phyloP scores from a whole-genome alignment of 805 yeast genomes.

The Pichia eremophila region DNA sequence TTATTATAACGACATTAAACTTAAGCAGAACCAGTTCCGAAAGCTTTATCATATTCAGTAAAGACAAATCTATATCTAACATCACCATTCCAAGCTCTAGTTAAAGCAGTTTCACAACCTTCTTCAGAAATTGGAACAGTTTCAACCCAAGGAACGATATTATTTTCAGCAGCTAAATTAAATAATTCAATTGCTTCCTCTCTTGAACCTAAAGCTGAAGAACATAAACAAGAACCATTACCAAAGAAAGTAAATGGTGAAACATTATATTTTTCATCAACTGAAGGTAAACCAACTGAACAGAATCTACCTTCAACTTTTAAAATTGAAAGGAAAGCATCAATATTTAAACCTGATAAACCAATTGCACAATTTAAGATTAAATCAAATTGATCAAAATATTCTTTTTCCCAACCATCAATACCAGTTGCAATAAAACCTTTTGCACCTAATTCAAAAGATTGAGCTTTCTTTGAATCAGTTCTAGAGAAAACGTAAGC shows the following conservation, averaged over 20 bases:
- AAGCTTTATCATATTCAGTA: slow-evolving; percentile 39
- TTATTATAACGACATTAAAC: neutral
- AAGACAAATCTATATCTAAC: slow-evolving; percentile 44
- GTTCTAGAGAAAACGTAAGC: slow-evolving; percentile 35
- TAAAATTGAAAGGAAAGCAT: slow-evolving; percentile 27
- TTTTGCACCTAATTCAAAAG: slow-evolving; percentile 32
- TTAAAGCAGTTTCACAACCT: slow-evolving; percentile 33
- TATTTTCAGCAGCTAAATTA: slow-evolving; percentile 35
- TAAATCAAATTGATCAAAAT: slow-evolving; percentile 29
- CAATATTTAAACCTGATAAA: slow-evolving; percentile 27
- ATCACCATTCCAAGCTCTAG: slow-evolving; percentile 38
- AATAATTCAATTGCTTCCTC: slow-evolving; percentile 37
- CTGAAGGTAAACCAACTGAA: slow-evolving; percentile 40
- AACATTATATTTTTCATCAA: slow-evolving; percentile 32
- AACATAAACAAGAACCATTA: slow-evolving; percentile 35
- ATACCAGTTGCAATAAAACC: slow-evolving; percentile 38
- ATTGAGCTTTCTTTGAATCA: slow-evolving; percentile 31
- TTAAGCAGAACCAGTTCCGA: slow-evolving; percentile 21
- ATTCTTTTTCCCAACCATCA: slow-evolving; percentile 31
- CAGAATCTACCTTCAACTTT: slow-evolving; percentile 33
- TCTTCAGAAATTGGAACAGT: slow-evolving; percentile 37
- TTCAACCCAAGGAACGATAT: slow-evolving; percentile 42
- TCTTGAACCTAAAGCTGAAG: slow-evolving; percentile 41
- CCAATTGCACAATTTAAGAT: slow-evolving; percentile 36
- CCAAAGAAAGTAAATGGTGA: slow-evolving; percentile 43